These are phyloP conservation scores for Candida broadrunensis DNA, from an alignment of 805 yeast genomes.

Conservation along the genomic window DNA sequence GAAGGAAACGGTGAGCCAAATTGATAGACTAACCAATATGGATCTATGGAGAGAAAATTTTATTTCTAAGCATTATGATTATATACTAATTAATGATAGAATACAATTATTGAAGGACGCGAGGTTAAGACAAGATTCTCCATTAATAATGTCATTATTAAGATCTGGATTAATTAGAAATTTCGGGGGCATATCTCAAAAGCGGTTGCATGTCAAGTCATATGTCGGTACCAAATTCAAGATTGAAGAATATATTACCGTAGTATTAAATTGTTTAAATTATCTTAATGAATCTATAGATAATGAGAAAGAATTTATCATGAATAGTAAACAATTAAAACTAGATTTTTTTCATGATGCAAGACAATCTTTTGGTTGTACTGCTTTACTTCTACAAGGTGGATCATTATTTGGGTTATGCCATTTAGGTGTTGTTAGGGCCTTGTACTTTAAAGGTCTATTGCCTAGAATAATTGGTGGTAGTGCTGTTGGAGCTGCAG, in stretches of 20 bases:
- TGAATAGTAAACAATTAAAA: slow-evolving; percentile 55
- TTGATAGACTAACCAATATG: slow-evolving; percentile 45
- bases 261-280: slow-evolving; percentile 66
- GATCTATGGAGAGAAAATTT: slow-evolving; percentile 77
- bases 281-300: slow-evolving; percentile 48
- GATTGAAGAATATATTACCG: slow-evolving; percentile 82
- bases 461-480: slow-evolving; percentile 88
- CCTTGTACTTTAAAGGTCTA: slow-evolving; percentile 68
- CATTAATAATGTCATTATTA: slow-evolving; percentile 59
- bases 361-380: slow-evolving; percentile 82
- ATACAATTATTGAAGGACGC: slow-evolving; percentile 61
- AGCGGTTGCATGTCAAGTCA: slow-evolving; percentile 73
- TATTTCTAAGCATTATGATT: slow-evolving; percentile 78
- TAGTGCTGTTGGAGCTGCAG: slow-evolving; percentile 90
- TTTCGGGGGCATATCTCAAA: slow-evolving; percentile 86
- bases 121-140: slow-evolving; percentile 54
- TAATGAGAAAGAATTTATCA: slow-evolving; percentile 30
- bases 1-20: slow-evolving; percentile 52
- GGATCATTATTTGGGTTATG: slow-evolving; percentile 93
- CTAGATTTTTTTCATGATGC: slow-evolving; percentile 82
- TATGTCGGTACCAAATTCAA: slow-evolving; percentile 85
- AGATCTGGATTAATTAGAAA: slow-evolving; percentile 84
- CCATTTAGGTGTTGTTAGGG: slow-evolving; percentile 89
- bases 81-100: slow-evolving; percentile 74
- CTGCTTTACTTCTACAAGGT: slow-evolving; percentile 90